phyloP scores from a whole-genome alignment of 192 early-diverging fungal species.

The Podila epicladia region DNA sequence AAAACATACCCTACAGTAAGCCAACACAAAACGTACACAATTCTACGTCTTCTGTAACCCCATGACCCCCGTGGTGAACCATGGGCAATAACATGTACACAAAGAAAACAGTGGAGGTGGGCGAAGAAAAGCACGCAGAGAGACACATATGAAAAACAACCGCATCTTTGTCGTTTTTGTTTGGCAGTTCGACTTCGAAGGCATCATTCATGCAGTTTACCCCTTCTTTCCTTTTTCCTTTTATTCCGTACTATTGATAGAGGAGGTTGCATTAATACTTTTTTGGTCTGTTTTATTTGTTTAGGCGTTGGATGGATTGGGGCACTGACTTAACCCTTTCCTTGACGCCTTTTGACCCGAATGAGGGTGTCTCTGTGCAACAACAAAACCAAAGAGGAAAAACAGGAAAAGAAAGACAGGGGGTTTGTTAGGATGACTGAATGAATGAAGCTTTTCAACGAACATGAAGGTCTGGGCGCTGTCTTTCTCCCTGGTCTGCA shows the following conservation, averaged over 20 bases:
- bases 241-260: background rate
- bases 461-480: too few relatives aligned
- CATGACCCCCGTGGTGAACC: background rate
- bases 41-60: background rate
- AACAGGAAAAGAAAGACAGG: background rate
- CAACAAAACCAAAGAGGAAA: background rate
- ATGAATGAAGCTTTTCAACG: too few relatives aligned
- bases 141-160: background rate
- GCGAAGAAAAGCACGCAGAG: background rate
- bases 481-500: too few relatives aligned
- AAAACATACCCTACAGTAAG: too few relatives aligned
- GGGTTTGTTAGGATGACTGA: too few relatives aligned
- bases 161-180: background rate
- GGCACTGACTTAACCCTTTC: background rate
- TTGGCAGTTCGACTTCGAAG: background rate
- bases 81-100: background rate
- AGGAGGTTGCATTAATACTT: constrained; percentile 2
- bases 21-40: too few relatives aligned
- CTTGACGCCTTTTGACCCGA: background rate
- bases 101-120: background rate
- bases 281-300: background rate
- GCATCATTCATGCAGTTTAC: too few relatives aligned
- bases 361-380: background rate
- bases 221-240: too few relatives aligned
- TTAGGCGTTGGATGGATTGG: background rate